phyloP scores from a whole-genome alignment of 306 rosid species.

The Carpinus viminea region DNA sequence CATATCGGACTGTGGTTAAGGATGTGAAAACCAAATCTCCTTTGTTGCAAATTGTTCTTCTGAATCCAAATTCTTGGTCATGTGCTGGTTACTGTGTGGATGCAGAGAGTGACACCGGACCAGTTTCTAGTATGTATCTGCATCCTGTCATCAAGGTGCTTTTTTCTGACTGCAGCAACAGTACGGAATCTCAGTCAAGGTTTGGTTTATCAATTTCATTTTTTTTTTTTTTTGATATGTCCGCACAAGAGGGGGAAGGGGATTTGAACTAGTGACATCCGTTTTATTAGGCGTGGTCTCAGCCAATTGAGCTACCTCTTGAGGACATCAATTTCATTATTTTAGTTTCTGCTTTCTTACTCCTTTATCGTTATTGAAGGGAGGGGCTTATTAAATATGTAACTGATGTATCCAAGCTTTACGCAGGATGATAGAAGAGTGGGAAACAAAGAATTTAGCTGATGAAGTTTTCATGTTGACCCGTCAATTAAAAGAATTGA shows the following conservation, averaged over 20 bases:
- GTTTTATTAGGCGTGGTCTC: too few relatives aligned
- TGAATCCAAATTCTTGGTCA: conserved; percentile 76
- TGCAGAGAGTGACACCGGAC: conserved; percentile 32
- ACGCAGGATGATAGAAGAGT: conserved; percentile 81
- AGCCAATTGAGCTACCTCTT: too few relatives aligned
- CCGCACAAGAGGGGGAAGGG: too few relatives aligned
- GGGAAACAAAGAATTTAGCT: conserved; percentile 60
- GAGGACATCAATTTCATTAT: conserved; percentile 6
- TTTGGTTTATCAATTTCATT: conserved; percentile 33
- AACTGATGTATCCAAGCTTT: conserved; percentile 5
- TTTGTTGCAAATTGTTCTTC: conserved; percentile 64
- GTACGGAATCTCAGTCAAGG: conserved; percentile 65
- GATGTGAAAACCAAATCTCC: conserved; percentile 67
- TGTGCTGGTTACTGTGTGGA: conserved; percentile 54
- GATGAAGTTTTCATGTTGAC: conserved; percentile 77
- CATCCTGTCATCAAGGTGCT: conserved; percentile 70
- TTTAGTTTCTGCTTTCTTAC: conserved; percentile 1
- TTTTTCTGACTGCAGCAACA: conserved; percentile 53
- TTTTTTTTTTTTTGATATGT: conserved; percentile 8
- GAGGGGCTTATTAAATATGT: not conserved
- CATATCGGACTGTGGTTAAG: conserved; percentile 77
- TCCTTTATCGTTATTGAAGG: not conserved
- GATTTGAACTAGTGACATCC: too few relatives aligned
- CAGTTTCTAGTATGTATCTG: conserved; percentile 50
- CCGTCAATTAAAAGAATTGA: conserved; percentile 60